Conservation (phyloP, 148 eudicot species). For the Polygonum aviculare region DNA sequence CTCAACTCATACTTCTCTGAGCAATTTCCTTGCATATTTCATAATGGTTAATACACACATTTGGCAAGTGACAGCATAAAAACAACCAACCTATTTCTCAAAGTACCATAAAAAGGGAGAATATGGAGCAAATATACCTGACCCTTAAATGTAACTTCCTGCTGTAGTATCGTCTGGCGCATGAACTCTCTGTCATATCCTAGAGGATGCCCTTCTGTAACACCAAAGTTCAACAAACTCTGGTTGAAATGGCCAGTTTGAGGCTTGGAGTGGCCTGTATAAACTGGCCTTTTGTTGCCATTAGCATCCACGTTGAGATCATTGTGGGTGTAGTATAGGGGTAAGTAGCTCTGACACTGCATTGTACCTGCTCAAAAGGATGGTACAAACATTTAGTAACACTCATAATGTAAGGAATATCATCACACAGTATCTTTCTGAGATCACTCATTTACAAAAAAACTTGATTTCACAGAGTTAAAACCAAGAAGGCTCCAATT, state of each 20-base stretch:
- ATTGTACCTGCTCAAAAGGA: constrained; percentile 25
- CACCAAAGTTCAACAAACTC: constrained; percentile 14
- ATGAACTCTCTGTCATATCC: constrained; percentile 34
- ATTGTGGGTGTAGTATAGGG: constrained; percentile 27
- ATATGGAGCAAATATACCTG: constrained; percentile 27
- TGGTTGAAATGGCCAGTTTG: constrained; percentile 19
- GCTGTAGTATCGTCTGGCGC: constrained; percentile 49
- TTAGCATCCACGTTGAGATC: constrained; percentile 30
- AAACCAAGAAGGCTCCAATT: not conserved
- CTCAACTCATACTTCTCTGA: not conserved
- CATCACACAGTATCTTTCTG: not conserved
- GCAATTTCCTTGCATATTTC: not conserved
- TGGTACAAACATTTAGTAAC: not conserved
- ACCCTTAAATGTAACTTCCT: constrained; percentile 43
- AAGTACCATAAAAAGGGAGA: not conserved
- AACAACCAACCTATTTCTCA: not conserved
- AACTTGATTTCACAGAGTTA: not conserved
- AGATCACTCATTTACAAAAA: not conserved
- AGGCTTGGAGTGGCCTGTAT: constrained; percentile 19
- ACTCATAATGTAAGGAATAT: not conserved
- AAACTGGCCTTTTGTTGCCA: constrained; percentile 20
- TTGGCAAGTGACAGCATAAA: not conserved
- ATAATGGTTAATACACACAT: not conserved
- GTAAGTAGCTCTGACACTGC: constrained; percentile 42
- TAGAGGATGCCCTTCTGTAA: constrained; percentile 16